phyloP scores from a whole-genome alignment of 129 eudicot species.

The Glebionis coronaria region DNA sequence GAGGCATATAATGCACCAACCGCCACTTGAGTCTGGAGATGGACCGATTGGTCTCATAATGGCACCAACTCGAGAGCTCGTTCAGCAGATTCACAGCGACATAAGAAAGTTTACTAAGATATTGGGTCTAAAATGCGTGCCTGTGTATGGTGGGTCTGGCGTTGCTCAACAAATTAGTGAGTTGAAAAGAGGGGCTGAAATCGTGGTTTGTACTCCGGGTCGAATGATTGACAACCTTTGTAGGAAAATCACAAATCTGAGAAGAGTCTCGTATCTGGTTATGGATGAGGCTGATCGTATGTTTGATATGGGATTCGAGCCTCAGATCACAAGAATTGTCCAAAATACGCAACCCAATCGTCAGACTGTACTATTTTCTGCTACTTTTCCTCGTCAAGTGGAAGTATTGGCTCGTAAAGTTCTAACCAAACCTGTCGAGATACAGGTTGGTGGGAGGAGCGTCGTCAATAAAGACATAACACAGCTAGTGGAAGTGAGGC shows the following conservation, averaged over 20 bases:
- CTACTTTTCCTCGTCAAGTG: constrained; percentile 7
- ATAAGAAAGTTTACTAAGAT: background rate
- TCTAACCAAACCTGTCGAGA: background rate
- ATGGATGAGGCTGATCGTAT: constrained; percentile 3
- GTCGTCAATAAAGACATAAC: constrained; percentile 5
- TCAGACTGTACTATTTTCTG: constrained; percentile 2
- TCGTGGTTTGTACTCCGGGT: background rate
- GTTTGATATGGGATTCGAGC: constrained; percentile 6
- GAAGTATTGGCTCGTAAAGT: constrained; percentile 6
- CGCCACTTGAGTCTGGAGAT: background rate
- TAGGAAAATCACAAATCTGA: constrained; percentile 4
- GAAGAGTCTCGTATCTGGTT: background rate
- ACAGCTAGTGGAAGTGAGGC: constrained; percentile 4
- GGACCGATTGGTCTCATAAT: constrained; percentile 1
- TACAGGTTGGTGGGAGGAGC: constrained; percentile 7
- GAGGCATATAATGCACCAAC: constrained; percentile 3
- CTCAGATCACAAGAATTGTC: background rate
- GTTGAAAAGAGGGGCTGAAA: constrained; percentile 10
- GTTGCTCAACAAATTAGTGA: constrained; percentile 1
- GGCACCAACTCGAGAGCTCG: constrained; percentile 7
- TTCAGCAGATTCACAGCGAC: background rate
- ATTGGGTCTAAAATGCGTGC: background rate
- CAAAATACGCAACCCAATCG: constrained; percentile 7
- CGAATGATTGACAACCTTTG: background rate
- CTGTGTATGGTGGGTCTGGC: constrained; percentile 1